Evolutionary conservation across 106 monocot genomes (phyloP).

Genomic region (Dendrobium nobile): DNA sequence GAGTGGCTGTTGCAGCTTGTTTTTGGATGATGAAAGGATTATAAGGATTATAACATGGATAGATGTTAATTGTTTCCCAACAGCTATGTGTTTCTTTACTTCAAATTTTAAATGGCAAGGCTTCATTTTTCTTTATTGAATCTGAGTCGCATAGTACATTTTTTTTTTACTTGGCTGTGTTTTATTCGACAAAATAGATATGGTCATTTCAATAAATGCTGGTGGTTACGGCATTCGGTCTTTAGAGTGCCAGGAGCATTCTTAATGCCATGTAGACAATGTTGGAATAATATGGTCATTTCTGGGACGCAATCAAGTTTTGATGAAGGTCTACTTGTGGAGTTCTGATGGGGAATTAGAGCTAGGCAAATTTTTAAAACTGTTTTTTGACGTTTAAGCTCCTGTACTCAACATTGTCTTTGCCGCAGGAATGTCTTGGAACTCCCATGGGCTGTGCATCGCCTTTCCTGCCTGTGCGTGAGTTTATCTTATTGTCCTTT

Average conservation of each 20-base stretch:
- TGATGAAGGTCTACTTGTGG: conserved; percentile 15
- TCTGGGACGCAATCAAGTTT: conserved; percentile 4
- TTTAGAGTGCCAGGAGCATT: background rate
- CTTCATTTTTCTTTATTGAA: background rate
- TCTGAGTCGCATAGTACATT: background rate
- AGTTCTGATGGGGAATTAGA: conserved; percentile 19
- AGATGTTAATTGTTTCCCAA: background rate
- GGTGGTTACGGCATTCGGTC: background rate
- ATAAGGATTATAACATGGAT: background rate
- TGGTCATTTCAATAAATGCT: background rate
- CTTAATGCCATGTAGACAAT: background rate
- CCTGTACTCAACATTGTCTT: conserved; percentile 85
- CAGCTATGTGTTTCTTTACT: background rate
- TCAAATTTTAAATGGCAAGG: background rate
- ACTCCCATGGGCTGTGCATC: conserved; percentile 51
- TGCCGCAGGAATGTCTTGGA: conserved; percentile 89
- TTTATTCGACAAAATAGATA: background rate
- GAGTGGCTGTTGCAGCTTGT: too few species aligned
- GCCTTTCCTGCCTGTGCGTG: conserved; percentile 53
- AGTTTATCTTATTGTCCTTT: conserved; percentile 42
- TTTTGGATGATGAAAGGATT: too few species aligned
- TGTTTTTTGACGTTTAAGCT: conserved; percentile 36
- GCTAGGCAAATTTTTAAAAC: conserved; percentile 22
- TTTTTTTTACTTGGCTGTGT: background rate
- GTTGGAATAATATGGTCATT: conserved; percentile 5